These are phyloP conservation scores for Mycena metata DNA, from an alignment of 768 basidiomycete species.

Conservation along the genomic window DNA sequence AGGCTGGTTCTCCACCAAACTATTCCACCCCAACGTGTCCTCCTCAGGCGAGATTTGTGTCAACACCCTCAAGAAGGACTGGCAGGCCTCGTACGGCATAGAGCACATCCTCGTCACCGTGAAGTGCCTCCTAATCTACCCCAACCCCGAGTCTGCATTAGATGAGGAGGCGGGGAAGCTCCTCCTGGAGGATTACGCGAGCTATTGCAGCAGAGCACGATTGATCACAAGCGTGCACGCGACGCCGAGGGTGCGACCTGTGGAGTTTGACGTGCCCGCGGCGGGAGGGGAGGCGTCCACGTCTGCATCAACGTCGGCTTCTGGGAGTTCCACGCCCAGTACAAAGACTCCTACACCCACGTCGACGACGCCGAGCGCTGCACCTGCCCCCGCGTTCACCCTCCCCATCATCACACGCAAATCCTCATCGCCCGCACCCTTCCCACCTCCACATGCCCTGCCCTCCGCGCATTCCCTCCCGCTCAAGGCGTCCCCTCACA, in stretches of 20 bases:
- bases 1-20: conserved; percentile 95
- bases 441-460: conserved; percentile 43
- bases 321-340: conserved; percentile 42
- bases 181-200: conserved; percentile 89
- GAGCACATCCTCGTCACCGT: conserved; percentile 92
- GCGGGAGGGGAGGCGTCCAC: conserved; percentile 35
- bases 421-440: conserved; percentile 57
- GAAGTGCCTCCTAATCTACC: conserved; percentile 96
- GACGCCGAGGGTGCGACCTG: conserved; percentile 79
- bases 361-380: conserved; percentile 12
- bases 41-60: conserved; percentile 93
- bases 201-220: conserved; percentile 87
- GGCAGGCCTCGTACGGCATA: conserved; percentile 93
- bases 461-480: conserved; percentile 44
- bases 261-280: conserved; percentile 73
- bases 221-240: conserved; percentile 95
- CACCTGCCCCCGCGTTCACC: conserved; percentile 48
- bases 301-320: conserved; percentile 35
- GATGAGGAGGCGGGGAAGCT: conserved; percentile 97
- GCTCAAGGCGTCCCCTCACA: conserved; percentile 53
- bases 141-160: conserved; percentile 95
- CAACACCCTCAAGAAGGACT: conserved; percentile 97
- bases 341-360: conserved; percentile 48
- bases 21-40: conserved; percentile 98
- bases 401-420: conserved; percentile 61